Conservation (phyloP, 139 green algal species). For the Gonium pectorale region DNA sequence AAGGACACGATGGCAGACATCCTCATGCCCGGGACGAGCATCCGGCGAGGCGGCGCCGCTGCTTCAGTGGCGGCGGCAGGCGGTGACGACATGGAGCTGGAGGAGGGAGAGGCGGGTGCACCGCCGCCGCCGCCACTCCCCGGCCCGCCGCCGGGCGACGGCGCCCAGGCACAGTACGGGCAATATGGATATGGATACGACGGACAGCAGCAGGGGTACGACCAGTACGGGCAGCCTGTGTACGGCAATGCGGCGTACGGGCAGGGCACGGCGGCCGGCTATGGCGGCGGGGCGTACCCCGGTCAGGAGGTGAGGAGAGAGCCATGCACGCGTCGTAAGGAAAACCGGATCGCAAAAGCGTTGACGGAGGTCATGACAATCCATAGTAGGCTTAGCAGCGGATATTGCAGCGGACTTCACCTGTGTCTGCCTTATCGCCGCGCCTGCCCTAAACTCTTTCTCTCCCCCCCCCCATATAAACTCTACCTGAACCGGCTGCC, state of each 20-base stretch:
- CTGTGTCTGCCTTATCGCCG: too few species aligned
- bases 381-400: too few species aligned
- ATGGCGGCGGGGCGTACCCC: conserved; percentile 6
- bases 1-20: conserved; percentile 47
- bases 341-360: too few species aligned
- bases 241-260: conserved; percentile 15
- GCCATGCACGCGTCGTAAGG: too few species aligned
- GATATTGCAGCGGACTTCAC: too few species aligned
- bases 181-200: conserved; percentile 31
- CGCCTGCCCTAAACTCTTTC: too few species aligned
- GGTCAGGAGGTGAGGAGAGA: background rate
- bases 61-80: background rate
- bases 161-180: background rate
- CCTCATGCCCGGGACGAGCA: conserved; percentile 22
- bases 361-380: too few species aligned
- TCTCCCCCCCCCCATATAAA: too few species aligned
- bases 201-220: conserved; percentile 31
- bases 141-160: background rate
- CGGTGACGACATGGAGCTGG: conserved; percentile 68
- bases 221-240: background rate
- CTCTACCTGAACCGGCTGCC: too few species aligned
- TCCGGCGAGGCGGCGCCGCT: background rate
- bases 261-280: too few species aligned
- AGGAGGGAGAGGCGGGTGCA: conserved; percentile 57
- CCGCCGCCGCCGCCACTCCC: conserved; percentile 29